Conservation (phyloP, 2,329 filamentous ascomycete species). For the Talaromyces piceae region DNA sequence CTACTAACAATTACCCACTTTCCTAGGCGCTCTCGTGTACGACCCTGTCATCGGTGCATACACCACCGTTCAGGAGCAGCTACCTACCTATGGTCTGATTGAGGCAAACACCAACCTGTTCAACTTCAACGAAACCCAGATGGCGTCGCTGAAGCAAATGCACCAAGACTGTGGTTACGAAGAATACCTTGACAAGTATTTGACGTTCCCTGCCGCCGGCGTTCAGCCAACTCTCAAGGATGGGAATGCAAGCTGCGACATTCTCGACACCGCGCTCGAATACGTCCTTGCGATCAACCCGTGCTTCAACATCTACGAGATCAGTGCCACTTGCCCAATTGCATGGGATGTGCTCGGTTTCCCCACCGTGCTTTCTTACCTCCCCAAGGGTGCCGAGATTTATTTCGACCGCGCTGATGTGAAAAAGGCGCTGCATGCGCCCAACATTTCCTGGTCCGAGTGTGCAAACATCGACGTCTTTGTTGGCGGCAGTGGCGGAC, state of each 20-base stretch:
- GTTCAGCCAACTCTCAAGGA: constrained; percentile 44
- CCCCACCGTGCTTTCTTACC: constrained; percentile 47
- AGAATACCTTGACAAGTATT: constrained; percentile 40
- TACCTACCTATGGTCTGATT: constrained; percentile 37
- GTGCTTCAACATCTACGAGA: constrained; percentile 71
- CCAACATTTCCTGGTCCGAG: constrained; percentile 21
- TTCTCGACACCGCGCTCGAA: constrained; percentile 50
- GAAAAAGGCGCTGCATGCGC: constrained; percentile 59
- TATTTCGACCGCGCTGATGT: constrained; percentile 68
- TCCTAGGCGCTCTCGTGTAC: constrained; percentile 54
- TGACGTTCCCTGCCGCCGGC: constrained; percentile 44
- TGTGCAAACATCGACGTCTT: constrained; percentile 40
- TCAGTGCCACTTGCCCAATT: constrained; percentile 64
- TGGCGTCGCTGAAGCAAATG: constrained; percentile 31
- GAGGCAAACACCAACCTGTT: constrained; percentile 37
- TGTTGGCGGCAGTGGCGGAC: constrained; percentile 30
- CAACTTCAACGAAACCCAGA: constrained; percentile 39
- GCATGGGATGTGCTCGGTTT: constrained; percentile 63
- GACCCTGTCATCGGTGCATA: constrained; percentile 53
- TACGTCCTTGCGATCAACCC: constrained; percentile 58
- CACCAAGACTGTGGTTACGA: constrained; percentile 42
- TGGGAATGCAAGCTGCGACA: constrained; percentile 48
- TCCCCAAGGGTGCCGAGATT: constrained; percentile 53
- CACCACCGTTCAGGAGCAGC: constrained; percentile 25
- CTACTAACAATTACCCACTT: not conserved